Evolutionary conservation across 768 basidiomycete genomes (phyloP).

Genomic region (Tricholoma sp.): DNA sequence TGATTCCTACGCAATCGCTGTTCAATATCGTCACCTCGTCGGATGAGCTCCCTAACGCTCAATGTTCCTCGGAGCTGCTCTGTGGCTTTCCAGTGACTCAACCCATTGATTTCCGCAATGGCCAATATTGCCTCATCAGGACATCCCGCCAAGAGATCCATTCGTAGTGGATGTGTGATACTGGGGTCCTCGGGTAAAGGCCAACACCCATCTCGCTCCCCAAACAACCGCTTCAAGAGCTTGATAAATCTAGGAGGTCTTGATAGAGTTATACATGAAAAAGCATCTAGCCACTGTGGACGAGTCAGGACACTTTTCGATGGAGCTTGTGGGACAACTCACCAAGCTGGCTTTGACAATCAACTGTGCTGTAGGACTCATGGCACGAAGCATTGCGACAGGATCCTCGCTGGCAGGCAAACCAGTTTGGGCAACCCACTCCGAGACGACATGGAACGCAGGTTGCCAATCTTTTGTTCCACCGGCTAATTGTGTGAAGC

Average conservation of each 20-base stretch:
- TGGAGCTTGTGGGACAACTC: conserved; percentile 25
- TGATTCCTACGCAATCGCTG: conserved; percentile 49
- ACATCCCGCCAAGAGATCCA: conserved; percentile 72
- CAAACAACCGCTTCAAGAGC: conserved; percentile 65
- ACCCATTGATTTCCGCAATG: conserved; percentile 66
- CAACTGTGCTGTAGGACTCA: conserved; percentile 50
- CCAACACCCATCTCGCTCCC: conserved; percentile 45
- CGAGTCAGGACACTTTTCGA: conserved; percentile 3
- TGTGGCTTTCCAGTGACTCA: conserved; percentile 70
- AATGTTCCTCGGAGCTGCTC: conserved; percentile 62
- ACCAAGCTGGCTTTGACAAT: conserved; percentile 73
- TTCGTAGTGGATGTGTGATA: conserved; percentile 41
- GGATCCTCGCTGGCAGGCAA: conserved; percentile 63
- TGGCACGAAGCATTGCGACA: conserved; percentile 47
- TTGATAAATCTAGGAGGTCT: conserved; percentile 61
- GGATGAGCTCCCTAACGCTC: conserved; percentile 70
- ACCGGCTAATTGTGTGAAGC: conserved; percentile 67
- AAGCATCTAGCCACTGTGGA: conserved; percentile 71
- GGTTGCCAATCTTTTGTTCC: conserved; percentile 65
- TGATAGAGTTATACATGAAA: conserved; percentile 57
- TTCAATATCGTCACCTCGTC: conserved; percentile 70
- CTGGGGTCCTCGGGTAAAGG: conserved; percentile 27
- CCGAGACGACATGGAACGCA: conserved; percentile 64
- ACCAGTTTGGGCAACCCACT: conserved; percentile 71
- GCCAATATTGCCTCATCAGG: conserved; percentile 75